Evolutionary conservation across 768 basidiomycete species (phyloP).

Genomic region (Suillus placidus): DNA sequence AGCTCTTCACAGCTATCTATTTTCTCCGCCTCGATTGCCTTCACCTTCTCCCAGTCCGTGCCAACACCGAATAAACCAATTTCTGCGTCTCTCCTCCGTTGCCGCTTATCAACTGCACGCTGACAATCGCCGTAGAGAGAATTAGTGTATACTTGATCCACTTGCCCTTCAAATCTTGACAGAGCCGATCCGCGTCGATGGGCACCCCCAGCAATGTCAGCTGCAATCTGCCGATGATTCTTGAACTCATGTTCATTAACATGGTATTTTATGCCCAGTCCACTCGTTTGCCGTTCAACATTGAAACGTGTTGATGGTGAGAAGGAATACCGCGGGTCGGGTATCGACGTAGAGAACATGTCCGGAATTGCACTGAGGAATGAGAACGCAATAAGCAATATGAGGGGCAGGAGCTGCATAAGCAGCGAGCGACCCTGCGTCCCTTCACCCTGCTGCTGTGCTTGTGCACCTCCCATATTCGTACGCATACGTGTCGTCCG

Average conservation of each 20-base stretch:
- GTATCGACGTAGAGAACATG: constrained; percentile 67
- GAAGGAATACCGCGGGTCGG: constrained; percentile 84
- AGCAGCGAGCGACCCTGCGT: constrained; percentile 59
- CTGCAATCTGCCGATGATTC: constrained; percentile 74
- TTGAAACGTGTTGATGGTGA: constrained; percentile 59
- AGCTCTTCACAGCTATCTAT: constrained; percentile 81
- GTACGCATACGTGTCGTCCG: constrained; percentile 59
- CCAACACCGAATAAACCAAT: constrained; percentile 90
- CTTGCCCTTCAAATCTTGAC: constrained; percentile 67
- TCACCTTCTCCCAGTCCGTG: constrained; percentile 90
- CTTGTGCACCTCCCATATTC: constrained; percentile 42
- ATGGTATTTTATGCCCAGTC: constrained; percentile 77
- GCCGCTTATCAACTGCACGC: constrained; percentile 63
- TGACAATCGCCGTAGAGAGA: constrained; percentile 75
- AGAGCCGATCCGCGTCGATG: constrained; percentile 37
- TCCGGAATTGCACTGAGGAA: constrained; percentile 79
- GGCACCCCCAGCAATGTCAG: constrained; percentile 59
- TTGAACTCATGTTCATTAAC: constrained; percentile 80
- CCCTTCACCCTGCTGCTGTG: constrained; percentile 39
- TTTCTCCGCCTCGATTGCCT: constrained; percentile 67
- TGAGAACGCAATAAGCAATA: constrained; percentile 85
- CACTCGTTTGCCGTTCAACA: constrained; percentile 69
- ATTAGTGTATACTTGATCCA: constrained; percentile 78
- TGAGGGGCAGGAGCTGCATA: constrained; percentile 80
- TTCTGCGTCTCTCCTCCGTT: constrained; percentile 73